Evolutionary conservation across 2,329 filamentous ascomycete species (phyloP).

Genomic region (Penicillium griseofulvum): DNA sequence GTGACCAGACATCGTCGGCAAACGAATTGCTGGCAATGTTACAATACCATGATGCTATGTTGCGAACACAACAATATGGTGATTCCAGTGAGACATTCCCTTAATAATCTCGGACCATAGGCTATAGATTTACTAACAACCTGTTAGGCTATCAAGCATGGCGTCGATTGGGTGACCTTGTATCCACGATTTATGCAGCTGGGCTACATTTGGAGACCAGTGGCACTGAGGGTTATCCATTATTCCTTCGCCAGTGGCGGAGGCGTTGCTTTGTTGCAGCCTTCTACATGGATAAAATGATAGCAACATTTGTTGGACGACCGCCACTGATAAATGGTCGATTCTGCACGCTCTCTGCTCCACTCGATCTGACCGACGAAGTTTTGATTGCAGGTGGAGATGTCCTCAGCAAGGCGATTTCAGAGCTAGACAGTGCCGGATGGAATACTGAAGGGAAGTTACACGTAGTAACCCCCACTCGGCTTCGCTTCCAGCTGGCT

Average conservation of each 20-base stretch:
- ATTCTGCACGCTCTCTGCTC: constrained; percentile 43
- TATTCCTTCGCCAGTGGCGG: constrained; percentile 44
- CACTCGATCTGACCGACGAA: constrained; percentile 33
- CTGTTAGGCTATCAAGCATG: constrained; percentile 47
- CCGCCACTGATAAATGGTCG: constrained; percentile 48
- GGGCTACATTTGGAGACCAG: constrained; percentile 48
- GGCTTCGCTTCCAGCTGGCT: constrained; percentile 29
- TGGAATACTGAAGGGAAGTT: constrained; percentile 26
- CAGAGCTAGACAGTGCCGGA: constrained; percentile 26
- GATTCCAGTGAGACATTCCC: constrained; percentile 35
- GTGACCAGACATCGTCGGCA: constrained; percentile 33
- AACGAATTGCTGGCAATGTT: constrained; percentile 37
- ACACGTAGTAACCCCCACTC: constrained; percentile 21
- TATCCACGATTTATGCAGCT: constrained; percentile 48
- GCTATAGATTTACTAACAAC: neutral
- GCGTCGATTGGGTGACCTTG: constrained; percentile 48
- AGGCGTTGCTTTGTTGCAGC: constrained; percentile 42
- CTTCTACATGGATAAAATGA: constrained; percentile 49
- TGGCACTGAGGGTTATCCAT: constrained; percentile 28
- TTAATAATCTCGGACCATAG: neutral
- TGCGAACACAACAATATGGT: constrained; percentile 36
- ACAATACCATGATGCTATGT: constrained; percentile 34
- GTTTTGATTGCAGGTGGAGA: constrained; percentile 28
- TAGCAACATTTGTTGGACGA: constrained; percentile 52
- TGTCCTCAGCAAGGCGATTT: constrained; percentile 24